These are phyloP conservation scores for Globisporangium iwayamae DNA, from an alignment of 352 stramenopile genomes.

Conservation along the genomic window DNA sequence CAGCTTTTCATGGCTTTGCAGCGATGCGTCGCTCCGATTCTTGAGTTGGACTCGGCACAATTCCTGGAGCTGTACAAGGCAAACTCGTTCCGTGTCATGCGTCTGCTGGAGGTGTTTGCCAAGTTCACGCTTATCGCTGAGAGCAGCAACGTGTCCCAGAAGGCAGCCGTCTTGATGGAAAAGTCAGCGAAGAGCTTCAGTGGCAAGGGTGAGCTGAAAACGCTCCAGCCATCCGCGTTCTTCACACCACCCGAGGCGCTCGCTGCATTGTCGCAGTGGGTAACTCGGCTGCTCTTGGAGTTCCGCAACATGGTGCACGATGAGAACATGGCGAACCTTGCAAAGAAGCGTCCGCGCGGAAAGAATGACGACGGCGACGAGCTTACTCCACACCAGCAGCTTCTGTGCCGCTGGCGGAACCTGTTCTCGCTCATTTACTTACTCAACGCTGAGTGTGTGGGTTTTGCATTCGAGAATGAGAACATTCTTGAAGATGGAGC, in stretches of 20 bases:
- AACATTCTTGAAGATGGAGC: conserved; percentile 33
- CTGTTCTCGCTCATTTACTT: conserved; percentile 63
- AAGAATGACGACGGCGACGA: conserved; percentile 31
- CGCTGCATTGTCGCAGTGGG: conserved; percentile 44
- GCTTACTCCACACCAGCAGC: conserved; percentile 29
- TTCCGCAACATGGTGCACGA: conserved; percentile 39
- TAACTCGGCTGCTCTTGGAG: conserved; percentile 45
- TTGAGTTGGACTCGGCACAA: conserved; percentile 41
- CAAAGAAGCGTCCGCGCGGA: conserved; percentile 47
- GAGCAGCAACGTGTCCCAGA: conserved; percentile 43
- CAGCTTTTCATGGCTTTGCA: conserved; percentile 38
- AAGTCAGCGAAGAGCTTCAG: conserved; percentile 38
- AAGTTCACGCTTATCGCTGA: conserved; percentile 56
- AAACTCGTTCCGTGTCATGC: conserved; percentile 61
- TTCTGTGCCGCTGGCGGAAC: conserved; percentile 66
- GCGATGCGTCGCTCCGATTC: conserved; percentile 40
- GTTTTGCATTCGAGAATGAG: conserved; percentile 55
- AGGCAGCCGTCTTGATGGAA: conserved; percentile 40
- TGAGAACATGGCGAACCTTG: conserved; percentile 28
- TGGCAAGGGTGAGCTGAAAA: conserved; percentile 37
- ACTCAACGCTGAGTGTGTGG: conserved; percentile 56
- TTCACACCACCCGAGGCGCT: conserved; percentile 53
- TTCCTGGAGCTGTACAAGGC: conserved; percentile 36
- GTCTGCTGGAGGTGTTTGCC: conserved; percentile 67
- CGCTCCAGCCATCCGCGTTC: conserved; percentile 56